Evolutionary conservation across 2,329 filamentous ascomycete species (phyloP).

Genomic region (Microdochium trichocladiopsis): DNA sequence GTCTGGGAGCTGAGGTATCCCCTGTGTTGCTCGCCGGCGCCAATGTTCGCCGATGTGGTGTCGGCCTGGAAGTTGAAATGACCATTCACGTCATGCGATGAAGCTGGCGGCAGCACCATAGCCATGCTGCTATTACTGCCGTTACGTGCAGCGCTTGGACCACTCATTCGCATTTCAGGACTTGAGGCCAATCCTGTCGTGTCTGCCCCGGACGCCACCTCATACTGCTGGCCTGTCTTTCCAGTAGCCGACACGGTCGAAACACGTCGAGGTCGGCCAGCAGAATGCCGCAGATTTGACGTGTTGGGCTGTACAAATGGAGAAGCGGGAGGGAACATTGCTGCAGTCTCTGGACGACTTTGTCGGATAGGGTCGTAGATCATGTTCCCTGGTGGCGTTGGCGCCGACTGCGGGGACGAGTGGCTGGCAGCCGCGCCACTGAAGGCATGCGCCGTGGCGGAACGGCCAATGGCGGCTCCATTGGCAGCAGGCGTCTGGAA

Average conservation of each 20-base stretch:
- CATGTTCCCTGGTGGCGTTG: constrained; percentile 50
- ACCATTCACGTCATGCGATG: neutral
- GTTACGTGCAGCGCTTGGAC: neutral
- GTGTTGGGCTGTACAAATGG: constrained; percentile 34
- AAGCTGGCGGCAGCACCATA: neutral
- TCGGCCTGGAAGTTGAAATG: neutral
- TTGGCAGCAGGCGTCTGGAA: constrained; percentile 50
- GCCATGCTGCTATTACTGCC: neutral
- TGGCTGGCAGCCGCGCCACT: constrained; percentile 7
- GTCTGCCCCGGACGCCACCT: constrained; percentile 1
- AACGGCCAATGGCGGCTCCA: constrained; percentile 7
- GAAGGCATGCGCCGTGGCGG: constrained; percentile 4
- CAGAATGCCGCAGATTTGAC: constrained; percentile 38
- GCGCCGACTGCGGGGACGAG: constrained; percentile 26
- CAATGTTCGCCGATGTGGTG: neutral
- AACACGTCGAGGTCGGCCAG: constrained; percentile 16
- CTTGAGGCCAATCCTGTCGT: neutral
- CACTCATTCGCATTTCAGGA: neutral
- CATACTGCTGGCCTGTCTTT: constrained; percentile 18
- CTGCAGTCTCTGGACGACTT: constrained; percentile 39
- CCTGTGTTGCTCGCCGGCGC: neutral
- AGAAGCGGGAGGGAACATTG: constrained; percentile 41
- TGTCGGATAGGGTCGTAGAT: constrained; percentile 54
- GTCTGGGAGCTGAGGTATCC: neutral
- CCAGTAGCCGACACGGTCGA: constrained; percentile 10